Percentiles rank a stretch among this genome's conserved stretches.
phyloP scores from a whole-genome alignment of 495 filamentous ascomycete genomes.

The Geopyxis carbonaria region DNA sequence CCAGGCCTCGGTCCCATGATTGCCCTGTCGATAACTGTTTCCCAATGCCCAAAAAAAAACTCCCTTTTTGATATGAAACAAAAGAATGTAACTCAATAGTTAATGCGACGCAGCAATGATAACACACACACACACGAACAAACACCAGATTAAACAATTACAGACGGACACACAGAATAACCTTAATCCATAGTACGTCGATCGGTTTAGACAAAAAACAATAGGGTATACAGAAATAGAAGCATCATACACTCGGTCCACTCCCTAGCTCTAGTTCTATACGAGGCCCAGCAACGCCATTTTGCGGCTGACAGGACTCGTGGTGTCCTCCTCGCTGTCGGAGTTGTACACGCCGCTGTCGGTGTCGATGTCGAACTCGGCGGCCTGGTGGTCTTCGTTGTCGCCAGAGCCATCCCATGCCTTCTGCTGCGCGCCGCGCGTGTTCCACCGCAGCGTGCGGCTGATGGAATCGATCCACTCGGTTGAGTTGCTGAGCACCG shows the following conservation, averaged over 20 bases:
- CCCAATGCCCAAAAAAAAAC: too few relatives aligned
- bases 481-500: constrained; percentile 50
- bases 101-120: too few relatives aligned
- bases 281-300: constrained; percentile 23
- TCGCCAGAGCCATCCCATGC: constrained; percentile 19
- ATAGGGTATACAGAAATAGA: too few relatives aligned
- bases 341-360: constrained; percentile 23
- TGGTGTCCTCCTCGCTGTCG: constrained; percentile 13
- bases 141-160: too few relatives aligned
- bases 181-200: too few relatives aligned
- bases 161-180: too few relatives aligned
- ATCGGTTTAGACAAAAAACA: too few relatives aligned
- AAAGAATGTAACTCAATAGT: too few relatives aligned
- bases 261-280: constrained; percentile 4
- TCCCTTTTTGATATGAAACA: too few relatives aligned
- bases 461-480: constrained; percentile 90
- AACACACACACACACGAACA: too few relatives aligned
- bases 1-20: too few relatives aligned
- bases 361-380: constrained; percentile 33
- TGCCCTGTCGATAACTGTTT: too few relatives aligned
- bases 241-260: neutral
- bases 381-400: constrained; percentile 30
- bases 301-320: constrained; percentile 17
- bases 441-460: constrained; percentile 88
- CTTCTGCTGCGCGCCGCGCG: constrained; percentile 59